Conservation (phyloP, 371 early-diverging fungal species). For the Dichotomocladium elegans region DNA sequence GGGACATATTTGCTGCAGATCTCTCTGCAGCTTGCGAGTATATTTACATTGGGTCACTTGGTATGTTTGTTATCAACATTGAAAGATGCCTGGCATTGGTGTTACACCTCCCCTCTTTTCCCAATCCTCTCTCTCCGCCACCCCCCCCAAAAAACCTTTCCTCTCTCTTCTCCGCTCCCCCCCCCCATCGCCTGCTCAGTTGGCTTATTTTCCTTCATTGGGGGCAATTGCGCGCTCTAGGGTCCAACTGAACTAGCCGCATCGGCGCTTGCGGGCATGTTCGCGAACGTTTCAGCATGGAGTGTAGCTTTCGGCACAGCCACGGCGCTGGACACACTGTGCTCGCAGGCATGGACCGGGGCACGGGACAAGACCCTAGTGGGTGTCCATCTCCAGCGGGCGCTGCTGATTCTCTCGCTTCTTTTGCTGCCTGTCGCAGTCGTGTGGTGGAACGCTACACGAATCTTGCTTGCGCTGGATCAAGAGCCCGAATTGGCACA, state of each 20-base stretch:
- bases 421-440: constrained; percentile 68
- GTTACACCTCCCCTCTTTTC: too few relatives aligned
- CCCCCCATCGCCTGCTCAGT: too few relatives aligned
- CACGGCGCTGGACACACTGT: constrained; percentile 86
- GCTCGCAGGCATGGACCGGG: constrained; percentile 83
- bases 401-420: constrained; percentile 65
- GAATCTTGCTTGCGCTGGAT: constrained; percentile 44
- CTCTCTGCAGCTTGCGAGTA: constrained; percentile 58
- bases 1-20: constrained; percentile 63
- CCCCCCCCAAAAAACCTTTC: too few relatives aligned
- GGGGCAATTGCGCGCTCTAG: too few relatives aligned
- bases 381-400: constrained; percentile 82
- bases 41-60: constrained; percentile 65
- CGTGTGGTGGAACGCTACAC: constrained; percentile 71
- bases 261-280: constrained; percentile 73
- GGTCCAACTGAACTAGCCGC: constrained; percentile 77
- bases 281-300: constrained; percentile 81
- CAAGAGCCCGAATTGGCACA: constrained; percentile 40
- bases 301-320: constrained; percentile 75
- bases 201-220: neutral
- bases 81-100: too few relatives aligned
- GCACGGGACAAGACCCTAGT: constrained; percentile 63
- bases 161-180: too few relatives aligned
- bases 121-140: too few relatives aligned
- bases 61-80: constrained; percentile 38